These are phyloP conservation scores for Boletus subcaerulescens DNA, from an alignment of 768 basidiomycete species.

Conservation along the genomic window DNA sequence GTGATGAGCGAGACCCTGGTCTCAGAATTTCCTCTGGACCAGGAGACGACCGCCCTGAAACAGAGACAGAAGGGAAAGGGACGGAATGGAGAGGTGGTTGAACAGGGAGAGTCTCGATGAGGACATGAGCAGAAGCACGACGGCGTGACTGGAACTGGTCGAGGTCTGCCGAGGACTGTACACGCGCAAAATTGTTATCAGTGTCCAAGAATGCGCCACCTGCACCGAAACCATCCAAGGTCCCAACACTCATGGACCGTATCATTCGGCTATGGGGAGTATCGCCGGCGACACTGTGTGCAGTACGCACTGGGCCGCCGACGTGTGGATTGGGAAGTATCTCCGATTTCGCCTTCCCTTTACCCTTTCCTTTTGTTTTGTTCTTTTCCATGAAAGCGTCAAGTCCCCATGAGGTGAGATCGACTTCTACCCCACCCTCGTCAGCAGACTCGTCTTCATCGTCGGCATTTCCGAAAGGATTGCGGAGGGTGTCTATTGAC, in stretches of 20 bases:
- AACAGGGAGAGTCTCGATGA: constrained; percentile 42
- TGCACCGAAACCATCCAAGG: constrained; percentile 51
- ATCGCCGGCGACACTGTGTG: constrained; percentile 43
- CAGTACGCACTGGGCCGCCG: constrained; percentile 36
- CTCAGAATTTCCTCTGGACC: constrained; percentile 38
- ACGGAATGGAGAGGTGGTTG: constrained; percentile 46
- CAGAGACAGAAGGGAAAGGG: constrained; percentile 62
- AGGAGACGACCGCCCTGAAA: constrained; percentile 47
- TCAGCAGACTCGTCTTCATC: constrained; percentile 50
- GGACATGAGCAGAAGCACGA: constrained; percentile 48
- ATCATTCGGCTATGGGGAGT: constrained; percentile 40
- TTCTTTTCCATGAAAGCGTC: constrained; percentile 74
- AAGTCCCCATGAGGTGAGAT: constrained; percentile 81
- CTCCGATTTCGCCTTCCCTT: constrained; percentile 36
- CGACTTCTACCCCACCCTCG: constrained; percentile 62
- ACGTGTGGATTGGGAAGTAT: constrained; percentile 46
- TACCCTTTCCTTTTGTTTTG: constrained; percentile 44
- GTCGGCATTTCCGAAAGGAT: constrained; percentile 71
- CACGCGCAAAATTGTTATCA: constrained; percentile 38
- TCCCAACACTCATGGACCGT: constrained; percentile 66
- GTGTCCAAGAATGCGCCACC: constrained; percentile 49
- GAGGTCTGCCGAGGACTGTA: constrained; percentile 60
- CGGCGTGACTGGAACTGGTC: constrained; percentile 48
- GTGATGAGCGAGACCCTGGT: constrained; percentile 34
- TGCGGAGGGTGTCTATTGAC: constrained; percentile 64